Conservation (phyloP, 2,329 filamentous ascomycete genomes). For the Xylaria sp. region DNA sequence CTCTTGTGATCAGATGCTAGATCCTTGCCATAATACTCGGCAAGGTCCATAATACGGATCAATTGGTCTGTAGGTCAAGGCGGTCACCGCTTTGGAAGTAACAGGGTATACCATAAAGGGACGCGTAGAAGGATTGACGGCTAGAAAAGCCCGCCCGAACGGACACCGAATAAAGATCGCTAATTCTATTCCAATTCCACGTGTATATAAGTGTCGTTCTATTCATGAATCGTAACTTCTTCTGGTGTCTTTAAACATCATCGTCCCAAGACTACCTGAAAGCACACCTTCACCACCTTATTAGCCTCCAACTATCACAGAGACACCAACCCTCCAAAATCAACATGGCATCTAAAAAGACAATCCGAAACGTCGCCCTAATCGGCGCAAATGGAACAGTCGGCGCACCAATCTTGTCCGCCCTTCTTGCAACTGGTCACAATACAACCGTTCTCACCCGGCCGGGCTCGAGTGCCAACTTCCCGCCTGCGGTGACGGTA, state of each 20-base stretch:
- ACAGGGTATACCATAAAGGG: not conserved
- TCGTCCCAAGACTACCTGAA: not conserved
- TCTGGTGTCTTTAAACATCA: not conserved
- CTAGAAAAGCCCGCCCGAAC: slow-evolving; percentile 14
- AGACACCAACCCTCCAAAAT: not conserved
- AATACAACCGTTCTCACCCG: slow-evolving; percentile 51
- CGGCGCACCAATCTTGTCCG: slow-evolving; percentile 46
- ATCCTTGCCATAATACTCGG: not conserved
- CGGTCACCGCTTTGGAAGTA: not conserved
- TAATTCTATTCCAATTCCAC: not conserved
- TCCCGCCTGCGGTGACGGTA: slow-evolving; percentile 38
- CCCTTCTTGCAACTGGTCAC: slow-evolving; percentile 48
- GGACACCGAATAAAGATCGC: slow-evolving; percentile 16
- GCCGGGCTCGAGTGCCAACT: slow-evolving; percentile 41
- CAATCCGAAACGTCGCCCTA: slow-evolving; percentile 38
- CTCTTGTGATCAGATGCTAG: not conserved
- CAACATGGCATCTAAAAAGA: slow-evolving; percentile 38
- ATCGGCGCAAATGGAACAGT: slow-evolving; percentile 48
- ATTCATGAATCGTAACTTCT: not conserved
- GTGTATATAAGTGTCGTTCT: slow-evolving; percentile 13
- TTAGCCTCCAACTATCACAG: not conserved
- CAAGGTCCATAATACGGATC: not conserved
- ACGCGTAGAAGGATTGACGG: not conserved
- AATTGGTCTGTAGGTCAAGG: not conserved
- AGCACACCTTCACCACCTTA: not conserved